Evolutionary conservation across 2,329 filamentous ascomycete genomes (phyloP).

Genomic region (Pestalotiopsis fici): DNA sequence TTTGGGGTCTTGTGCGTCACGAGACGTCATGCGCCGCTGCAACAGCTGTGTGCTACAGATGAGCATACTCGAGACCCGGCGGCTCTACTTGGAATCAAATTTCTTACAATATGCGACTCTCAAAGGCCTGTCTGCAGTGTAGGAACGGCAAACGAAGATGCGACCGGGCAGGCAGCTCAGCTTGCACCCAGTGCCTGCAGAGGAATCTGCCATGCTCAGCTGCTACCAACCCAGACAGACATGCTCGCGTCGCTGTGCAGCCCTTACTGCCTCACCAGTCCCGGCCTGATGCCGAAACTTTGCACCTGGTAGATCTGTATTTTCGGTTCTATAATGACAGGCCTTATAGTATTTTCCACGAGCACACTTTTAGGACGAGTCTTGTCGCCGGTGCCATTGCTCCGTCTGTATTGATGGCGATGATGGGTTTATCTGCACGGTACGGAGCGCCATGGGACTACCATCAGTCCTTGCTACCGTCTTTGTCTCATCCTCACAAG

Average conservation of each 20-base stretch:
- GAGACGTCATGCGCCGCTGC: neutral
- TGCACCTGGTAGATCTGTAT: constrained; percentile 22
- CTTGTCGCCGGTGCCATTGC: constrained; percentile 17
- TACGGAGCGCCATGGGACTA: constrained; percentile 4
- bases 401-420: constrained; percentile 17
- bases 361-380: constrained; percentile 19
- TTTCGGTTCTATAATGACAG: constrained; percentile 24
- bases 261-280: neutral
- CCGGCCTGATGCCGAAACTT: neutral
- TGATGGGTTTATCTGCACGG: constrained; percentile 23
- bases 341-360: constrained; percentile 25
- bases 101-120: neutral
- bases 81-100: neutral
- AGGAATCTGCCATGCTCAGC: neutral
- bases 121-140: constrained; percentile 1
- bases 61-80: no score
- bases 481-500: neutral
- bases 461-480: neutral
- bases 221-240: neutral
- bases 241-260: neutral
- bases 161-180: neutral
- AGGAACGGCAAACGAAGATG: neutral
- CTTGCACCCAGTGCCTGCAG: neutral
- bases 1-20: neutral
- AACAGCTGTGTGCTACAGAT: neutral